Evolutionary conservation across 495 filamentous ascomycete genomes (phyloP), one percentile per base, ranked within the genome.

Genomic region (Tuber brumale): DNA sequence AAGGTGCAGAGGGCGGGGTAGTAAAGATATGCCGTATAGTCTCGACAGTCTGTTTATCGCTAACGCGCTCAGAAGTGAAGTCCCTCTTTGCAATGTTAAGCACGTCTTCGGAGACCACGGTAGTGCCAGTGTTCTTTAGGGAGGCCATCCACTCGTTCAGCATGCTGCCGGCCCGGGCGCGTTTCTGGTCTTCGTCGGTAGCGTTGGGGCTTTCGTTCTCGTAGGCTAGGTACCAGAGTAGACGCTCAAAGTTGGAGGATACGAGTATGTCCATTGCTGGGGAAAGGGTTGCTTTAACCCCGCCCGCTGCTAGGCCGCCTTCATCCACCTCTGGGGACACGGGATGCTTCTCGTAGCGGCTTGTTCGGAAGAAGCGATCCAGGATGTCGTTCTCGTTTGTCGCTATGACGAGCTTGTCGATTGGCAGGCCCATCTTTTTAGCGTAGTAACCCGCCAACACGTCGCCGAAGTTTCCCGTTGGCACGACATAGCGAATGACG

Each of bases 251-350:
- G 87, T 99, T 99, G 84, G 91, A 94, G 73, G 90, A 92, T 48
- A 97, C 94, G 19, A 98, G 87, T 73, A 97, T 97, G 83, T 98
- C 95, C 95, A 99, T 99, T 31, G 95, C 95, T 0, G 95, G 95
- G 72, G 89, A 91, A 51, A 93, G 86, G 0, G 95, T 97, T 84
- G 95, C 95, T 84, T 93, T 93, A 73, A 93, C 91, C 70, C 91
- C 92, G 51, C 88, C 90, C 45, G 85, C 85, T 7, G 80, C 82
- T 35, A 91, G 76, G 10, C 89, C 90, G 31, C 88, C 89, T 76
- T 89, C 85, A 0, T 88, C 88, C 37, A 85, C 86, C 10, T 77
- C 70, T 73, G 88, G 88, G 57, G 87, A 84, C 27, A 88, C 87
- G 2, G 89, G 85, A 42, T 92, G 86, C 86, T 95, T 95, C 86